These are phyloP conservation scores for Obba rivulosa DNA, from an alignment of 768 basidiomycete genomes.

Conservation along the genomic window DNA sequence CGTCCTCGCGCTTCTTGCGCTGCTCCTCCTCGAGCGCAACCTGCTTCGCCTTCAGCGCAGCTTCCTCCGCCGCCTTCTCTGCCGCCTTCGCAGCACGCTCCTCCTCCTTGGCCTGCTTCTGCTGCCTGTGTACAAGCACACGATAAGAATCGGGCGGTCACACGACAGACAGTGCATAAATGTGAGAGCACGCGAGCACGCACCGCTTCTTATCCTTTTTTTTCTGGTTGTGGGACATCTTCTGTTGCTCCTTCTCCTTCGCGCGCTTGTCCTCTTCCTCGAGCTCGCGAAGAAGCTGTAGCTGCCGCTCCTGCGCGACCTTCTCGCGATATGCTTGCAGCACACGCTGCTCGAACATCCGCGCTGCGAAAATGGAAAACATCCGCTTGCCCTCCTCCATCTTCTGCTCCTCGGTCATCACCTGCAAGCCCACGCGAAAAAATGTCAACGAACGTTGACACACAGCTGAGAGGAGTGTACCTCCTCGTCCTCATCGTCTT, in stretches of 20 bases:
- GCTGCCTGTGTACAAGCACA: slow-evolving; percentile 49
- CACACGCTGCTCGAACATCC: slow-evolving; percentile 99
- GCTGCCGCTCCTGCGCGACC: slow-evolving; percentile 92
- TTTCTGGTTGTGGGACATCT: slow-evolving; percentile 92
- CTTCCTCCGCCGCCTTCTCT: slow-evolving; percentile 84
- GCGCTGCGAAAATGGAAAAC: slow-evolving; percentile 99
- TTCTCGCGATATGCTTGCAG: slow-evolving; percentile 94
- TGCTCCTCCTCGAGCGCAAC: slow-evolving; percentile 75
- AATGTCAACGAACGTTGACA: background rate
- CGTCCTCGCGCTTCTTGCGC: slow-evolving; percentile 81
- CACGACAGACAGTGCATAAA: slow-evolving; percentile 5
- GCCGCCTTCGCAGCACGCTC: slow-evolving; percentile 80
- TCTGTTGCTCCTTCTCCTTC: slow-evolving; percentile 87
- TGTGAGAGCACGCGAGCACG: slow-evolving; percentile 5
- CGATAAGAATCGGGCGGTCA: background rate
- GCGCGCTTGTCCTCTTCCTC: slow-evolving; percentile 90
- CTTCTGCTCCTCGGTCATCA: slow-evolving; percentile 93
- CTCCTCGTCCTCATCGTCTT: slow-evolving; percentile 46
- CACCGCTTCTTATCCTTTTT: slow-evolving; percentile 99
- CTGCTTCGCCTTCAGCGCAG: slow-evolving; percentile 69
- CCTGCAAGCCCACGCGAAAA: slow-evolving; percentile 29
- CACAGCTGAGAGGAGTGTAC: slow-evolving; percentile 14
- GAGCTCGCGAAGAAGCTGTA: slow-evolving; percentile 88
- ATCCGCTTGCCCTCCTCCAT: slow-evolving; percentile 99
- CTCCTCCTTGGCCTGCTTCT: slow-evolving; percentile 91